Conservation (phyloP, 2,329 filamentous ascomycete genomes). For the Penicillium sp. region DNA sequence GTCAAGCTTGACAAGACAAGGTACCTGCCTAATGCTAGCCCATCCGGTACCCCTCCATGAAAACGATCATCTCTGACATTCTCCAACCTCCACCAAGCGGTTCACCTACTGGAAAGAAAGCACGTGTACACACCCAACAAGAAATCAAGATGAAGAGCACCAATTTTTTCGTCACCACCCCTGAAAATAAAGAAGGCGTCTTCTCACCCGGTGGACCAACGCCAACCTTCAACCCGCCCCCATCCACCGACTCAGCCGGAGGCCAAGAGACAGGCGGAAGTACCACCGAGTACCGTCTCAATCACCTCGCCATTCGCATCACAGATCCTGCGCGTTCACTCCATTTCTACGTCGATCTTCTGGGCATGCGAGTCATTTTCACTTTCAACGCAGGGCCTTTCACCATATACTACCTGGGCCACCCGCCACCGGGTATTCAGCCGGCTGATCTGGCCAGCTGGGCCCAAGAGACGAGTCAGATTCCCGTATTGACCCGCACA, state of each 20-base stretch:
- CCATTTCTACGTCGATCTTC: conserved; percentile 34
- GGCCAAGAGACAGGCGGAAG: no score
- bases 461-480: conserved; percentile 24
- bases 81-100: no score
- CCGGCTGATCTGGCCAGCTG: conserved; percentile 24
- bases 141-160: conserved; percentile 3
- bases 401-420: conserved; percentile 38
- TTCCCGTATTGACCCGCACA: conserved; percentile 25
- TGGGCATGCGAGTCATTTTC: conserved; percentile 38
- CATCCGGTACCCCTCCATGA: no score
- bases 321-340: conserved; percentile 30
- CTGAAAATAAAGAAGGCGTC: conserved; percentile 21
- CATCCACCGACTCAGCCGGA: conserved; percentile 19
- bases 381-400: conserved; percentile 37
- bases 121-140: background rate
- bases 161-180: conserved; percentile 8
- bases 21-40: no score
- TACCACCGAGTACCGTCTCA: conserved; percentile 14
- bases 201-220: conserved; percentile 29
- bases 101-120: no score
- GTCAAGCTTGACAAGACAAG: no score
- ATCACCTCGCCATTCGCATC: conserved; percentile 36
- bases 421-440: conserved; percentile 27
- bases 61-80: no score
- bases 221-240: conserved; percentile 24